phyloP scores from a whole-genome alignment of 768 basidiomycete genomes.

The Psilocybe cyanescens region DNA sequence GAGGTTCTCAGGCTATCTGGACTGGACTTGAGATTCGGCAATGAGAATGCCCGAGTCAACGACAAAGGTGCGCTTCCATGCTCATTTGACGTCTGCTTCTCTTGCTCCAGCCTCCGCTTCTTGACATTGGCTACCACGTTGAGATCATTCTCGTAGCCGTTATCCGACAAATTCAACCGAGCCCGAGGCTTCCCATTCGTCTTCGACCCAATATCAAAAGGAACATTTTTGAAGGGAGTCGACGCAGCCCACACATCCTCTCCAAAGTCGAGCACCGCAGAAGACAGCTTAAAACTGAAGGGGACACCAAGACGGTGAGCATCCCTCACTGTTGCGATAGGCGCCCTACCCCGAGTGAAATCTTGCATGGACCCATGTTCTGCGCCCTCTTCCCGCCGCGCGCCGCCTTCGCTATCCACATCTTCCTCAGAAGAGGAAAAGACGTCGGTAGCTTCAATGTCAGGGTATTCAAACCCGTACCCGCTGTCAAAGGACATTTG shows the following conservation, averaged over 20 bases:
- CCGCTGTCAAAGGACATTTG: constrained; percentile 29
- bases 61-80: neutral
- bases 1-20: neutral
- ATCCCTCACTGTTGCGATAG: neutral
- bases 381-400: neutral
- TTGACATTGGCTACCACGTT: neutral
- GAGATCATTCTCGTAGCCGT: neutral
- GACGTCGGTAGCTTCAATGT: constrained; percentile 12
- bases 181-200: neutral
- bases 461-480: constrained; percentile 10
- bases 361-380: neutral
- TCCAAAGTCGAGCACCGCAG: constrained; percentile 10
- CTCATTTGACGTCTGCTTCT: neutral
- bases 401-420: constrained; percentile 1
- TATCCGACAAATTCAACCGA: neutral
- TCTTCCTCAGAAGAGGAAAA: constrained; percentile 19
- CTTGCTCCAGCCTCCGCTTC: neutral
- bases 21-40: constrained; percentile 5
- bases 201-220: neutral
- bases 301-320: neutral
- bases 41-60: constrained; percentile 3
- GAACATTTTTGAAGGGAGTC: constrained; percentile 28
- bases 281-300: neutral
- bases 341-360: neutral
- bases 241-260: constrained; percentile 29